phyloP scores from a whole-genome alignment of 2,329 filamentous ascomycete genomes.

The Mycosphaerelloides madeirae region DNA sequence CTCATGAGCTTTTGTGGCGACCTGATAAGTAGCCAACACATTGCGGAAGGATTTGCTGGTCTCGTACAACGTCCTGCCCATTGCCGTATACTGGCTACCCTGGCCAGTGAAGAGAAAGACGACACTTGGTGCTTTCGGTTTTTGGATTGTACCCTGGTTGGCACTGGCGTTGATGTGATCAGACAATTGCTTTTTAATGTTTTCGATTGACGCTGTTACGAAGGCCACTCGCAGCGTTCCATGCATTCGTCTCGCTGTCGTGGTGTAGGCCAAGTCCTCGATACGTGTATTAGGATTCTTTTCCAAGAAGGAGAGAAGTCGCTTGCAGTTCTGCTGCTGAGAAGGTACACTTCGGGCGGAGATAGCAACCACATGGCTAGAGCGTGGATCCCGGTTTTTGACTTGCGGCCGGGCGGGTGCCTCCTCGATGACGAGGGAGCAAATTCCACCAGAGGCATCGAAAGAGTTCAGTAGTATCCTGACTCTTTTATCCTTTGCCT shows the following conservation, averaged over 20 bases:
- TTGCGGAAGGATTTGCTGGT: not conserved
- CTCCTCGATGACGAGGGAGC: constrained; percentile 28
- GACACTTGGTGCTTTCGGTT: constrained; percentile 13
- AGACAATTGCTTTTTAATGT: constrained; percentile 15
- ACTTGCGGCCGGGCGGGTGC: constrained; percentile 1
- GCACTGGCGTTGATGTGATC: constrained; percentile 25
- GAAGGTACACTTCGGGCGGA: constrained; percentile 21
- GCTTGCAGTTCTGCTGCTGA: constrained; percentile 6
- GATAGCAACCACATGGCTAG: constrained; percentile 10
- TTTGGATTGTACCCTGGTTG: constrained; percentile 22
- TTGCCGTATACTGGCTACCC: constrained; percentile 14
- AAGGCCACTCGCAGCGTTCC: constrained; percentile 13
- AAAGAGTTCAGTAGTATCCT: constrained; percentile 34
- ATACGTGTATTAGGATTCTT: not conserved
- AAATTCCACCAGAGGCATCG: constrained; percentile 36
- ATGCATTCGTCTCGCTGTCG: constrained; percentile 25
- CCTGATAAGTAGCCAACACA: constrained; percentile 14
- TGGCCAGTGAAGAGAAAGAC: constrained; percentile 18
- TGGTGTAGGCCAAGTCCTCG: constrained; percentile 17
- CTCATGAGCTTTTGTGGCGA: constrained; percentile 22
- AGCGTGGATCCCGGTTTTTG: constrained; percentile 1
- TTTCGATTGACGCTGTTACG: not conserved
- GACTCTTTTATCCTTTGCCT: constrained; percentile 4
- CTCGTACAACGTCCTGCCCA: constrained; percentile 22
- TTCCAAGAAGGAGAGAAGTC: constrained; percentile 2